phyloP scores from a whole-genome alignment of 1,284 basidiomycete genomes.

The Microbotryum violaceum region DNA sequence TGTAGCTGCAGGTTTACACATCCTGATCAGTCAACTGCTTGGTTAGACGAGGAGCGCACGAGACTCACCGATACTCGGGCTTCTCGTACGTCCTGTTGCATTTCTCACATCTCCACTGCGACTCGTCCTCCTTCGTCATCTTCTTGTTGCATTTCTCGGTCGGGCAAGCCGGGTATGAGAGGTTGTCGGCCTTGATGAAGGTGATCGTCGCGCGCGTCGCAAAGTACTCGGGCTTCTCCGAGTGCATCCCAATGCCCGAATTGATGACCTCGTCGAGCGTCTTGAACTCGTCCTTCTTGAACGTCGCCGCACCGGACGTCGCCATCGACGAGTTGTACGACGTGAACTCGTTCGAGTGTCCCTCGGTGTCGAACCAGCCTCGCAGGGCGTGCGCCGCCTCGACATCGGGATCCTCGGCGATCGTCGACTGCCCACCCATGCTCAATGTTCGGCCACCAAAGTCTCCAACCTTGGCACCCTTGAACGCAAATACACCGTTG shows the following conservation, averaged over 20 bases:
- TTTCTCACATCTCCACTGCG: slow-evolving; percentile 84
- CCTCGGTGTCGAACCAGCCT: slow-evolving; percentile 78
- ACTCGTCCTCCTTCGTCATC: slow-evolving; percentile 59
- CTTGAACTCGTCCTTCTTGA: slow-evolving; percentile 64
- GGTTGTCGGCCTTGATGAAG: slow-evolving; percentile 78
- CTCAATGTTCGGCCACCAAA: slow-evolving; percentile 85
- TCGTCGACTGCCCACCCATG: slow-evolving; percentile 58
- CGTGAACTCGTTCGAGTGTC: slow-evolving; percentile 57
- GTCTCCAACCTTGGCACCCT: slow-evolving; percentile 89
- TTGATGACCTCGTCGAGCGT: slow-evolving; percentile 76
- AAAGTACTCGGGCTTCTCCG: slow-evolving; percentile 75
- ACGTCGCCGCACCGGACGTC: slow-evolving; percentile 42
- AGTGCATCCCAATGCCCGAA: slow-evolving; percentile 43
- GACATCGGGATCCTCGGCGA: slow-evolving; percentile 82
- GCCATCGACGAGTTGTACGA: slow-evolving; percentile 50
- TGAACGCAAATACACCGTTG: slow-evolving; percentile 69
- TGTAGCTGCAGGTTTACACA: slow-evolving; percentile 55
- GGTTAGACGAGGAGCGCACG: background rate
- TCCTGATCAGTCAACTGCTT: no score
- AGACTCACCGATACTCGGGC: slow-evolving; percentile 71
- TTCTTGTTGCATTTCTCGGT: slow-evolving; percentile 84
- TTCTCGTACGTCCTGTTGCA: slow-evolving; percentile 66
- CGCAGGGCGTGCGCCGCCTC: slow-evolving; percentile 74
- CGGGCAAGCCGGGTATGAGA: slow-evolving; percentile 86
- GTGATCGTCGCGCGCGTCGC: slow-evolving; percentile 74